Conservation (phyloP, 148 eudicot species). For the Amaranthus hypochondriacus region DNA sequence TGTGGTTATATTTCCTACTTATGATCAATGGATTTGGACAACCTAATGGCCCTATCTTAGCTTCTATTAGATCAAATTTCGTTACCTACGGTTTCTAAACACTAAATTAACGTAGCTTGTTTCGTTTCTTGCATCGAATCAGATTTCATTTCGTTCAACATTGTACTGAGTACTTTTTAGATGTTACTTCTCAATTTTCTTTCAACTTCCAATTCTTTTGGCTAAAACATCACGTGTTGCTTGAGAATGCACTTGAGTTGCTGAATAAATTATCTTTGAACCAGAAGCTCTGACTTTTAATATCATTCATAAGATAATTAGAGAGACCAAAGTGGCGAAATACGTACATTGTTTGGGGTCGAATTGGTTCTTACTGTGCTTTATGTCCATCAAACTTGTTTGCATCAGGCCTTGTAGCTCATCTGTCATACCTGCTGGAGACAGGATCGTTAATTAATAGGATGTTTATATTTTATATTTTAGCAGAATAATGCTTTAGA, state of each 20-base stretch:
- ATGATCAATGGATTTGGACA: too few relatives aligned
- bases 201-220: too few relatives aligned
- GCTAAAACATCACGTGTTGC: neutral
- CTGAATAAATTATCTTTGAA: neutral
- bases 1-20: too few relatives aligned
- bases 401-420: neutral
- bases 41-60: too few relatives aligned
- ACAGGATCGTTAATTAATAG: neutral
- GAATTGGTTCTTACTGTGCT: neutral
- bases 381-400: neutral
- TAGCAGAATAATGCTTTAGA: neutral
- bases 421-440: constrained; percentile 2
- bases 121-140: too few relatives aligned
- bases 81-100: too few relatives aligned
- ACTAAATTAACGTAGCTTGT: too few relatives aligned
- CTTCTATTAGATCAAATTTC: too few relatives aligned
- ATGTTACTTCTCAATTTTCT: too few relatives aligned
- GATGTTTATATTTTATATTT: neutral
- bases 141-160: too few relatives aligned
- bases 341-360: neutral
- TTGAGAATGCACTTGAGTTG: neutral
- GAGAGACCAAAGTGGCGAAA: neutral
- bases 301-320: neutral
- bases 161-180: too few relatives aligned
- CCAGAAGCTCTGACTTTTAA: neutral